These are phyloP conservation scores for Eragrostis curvula DNA, from an alignment of 176 grass and related monocot genomes.

Conservation along the genomic window DNA sequence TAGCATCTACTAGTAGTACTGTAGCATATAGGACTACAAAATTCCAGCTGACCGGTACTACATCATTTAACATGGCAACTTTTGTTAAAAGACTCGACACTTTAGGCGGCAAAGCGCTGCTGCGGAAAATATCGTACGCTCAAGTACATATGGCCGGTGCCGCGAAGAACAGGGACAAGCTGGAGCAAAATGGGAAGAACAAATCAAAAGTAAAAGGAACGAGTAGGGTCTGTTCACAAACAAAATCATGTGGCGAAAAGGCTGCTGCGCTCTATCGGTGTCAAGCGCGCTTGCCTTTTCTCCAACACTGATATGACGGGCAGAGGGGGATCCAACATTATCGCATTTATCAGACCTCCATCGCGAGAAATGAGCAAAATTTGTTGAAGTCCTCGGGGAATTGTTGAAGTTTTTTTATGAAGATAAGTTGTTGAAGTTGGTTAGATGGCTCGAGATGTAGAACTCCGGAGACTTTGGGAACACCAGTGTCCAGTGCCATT, in stretches of 20 bases:
- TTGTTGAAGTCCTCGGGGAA: too few relatives aligned
- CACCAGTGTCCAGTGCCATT: neutral
- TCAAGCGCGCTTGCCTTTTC: neutral
- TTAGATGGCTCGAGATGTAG: neutral
- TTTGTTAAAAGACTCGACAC: slow-evolving; percentile 1
- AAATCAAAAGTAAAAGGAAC: neutral
- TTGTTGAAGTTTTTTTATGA: too few relatives aligned
- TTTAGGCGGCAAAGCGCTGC: neutral
- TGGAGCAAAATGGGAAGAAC: neutral
- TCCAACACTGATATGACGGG: neutral
- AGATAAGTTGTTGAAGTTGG: neutral
- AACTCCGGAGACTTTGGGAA: neutral
- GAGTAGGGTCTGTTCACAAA: neutral
- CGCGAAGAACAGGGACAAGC: neutral
- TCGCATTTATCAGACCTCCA: neutral
- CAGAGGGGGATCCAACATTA: neutral
- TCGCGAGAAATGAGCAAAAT: too few relatives aligned
- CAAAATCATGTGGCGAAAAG: neutral
- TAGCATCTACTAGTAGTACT: neutral
- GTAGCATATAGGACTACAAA: neutral
- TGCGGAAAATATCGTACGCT: neutral
- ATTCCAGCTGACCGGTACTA: neutral
- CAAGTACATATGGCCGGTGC: slow-evolving; percentile 4
- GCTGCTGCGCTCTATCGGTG: neutral
- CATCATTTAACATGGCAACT: neutral